These are phyloP conservation scores for Omphalotus guepiniiformis DNA, from an alignment of 768 basidiomycete species.

Conservation along the genomic window DNA sequence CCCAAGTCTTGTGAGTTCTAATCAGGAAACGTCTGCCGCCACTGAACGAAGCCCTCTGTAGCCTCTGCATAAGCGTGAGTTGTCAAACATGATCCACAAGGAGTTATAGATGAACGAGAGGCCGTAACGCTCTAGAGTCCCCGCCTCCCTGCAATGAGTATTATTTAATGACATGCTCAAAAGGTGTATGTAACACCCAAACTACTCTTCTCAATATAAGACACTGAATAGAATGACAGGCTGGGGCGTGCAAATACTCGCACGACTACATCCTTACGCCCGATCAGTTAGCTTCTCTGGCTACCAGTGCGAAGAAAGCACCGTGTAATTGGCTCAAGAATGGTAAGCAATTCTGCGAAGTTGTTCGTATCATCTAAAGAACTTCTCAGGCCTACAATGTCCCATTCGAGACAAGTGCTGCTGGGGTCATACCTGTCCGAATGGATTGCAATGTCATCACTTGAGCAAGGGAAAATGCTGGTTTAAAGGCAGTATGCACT, in stretches of 20 bases:
- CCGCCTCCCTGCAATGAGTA: constrained; percentile 85
- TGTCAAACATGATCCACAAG: too few relatives aligned
- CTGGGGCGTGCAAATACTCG: constrained; percentile 74
- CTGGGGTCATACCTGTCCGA: constrained; percentile 82
- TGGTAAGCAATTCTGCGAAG: constrained; percentile 35
- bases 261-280: constrained; percentile 72
- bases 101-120: too few relatives aligned
- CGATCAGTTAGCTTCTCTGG: constrained; percentile 67
- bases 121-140: constrained; percentile 66
- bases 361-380: neutral
- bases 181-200: constrained; percentile 46
- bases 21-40: too few relatives aligned
- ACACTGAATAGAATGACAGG: constrained; percentile 29
- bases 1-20: constrained; percentile 51
- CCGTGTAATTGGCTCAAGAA: constrained; percentile 85
- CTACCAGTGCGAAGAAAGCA: constrained; percentile 78
- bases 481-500: constrained; percentile 70
- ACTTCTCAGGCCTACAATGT: constrained; percentile 54
- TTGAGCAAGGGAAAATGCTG: constrained; percentile 71
- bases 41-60: constrained; percentile 29
- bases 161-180: constrained; percentile 79
- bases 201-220: neutral
- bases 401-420: constrained; percentile 75
- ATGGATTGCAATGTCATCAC: constrained; percentile 61
- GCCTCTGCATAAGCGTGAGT: constrained; percentile 77